phyloP scores from a whole-genome alignment of 495 filamentous ascomycete species.

The Wilcoxina mikolae region DNA sequence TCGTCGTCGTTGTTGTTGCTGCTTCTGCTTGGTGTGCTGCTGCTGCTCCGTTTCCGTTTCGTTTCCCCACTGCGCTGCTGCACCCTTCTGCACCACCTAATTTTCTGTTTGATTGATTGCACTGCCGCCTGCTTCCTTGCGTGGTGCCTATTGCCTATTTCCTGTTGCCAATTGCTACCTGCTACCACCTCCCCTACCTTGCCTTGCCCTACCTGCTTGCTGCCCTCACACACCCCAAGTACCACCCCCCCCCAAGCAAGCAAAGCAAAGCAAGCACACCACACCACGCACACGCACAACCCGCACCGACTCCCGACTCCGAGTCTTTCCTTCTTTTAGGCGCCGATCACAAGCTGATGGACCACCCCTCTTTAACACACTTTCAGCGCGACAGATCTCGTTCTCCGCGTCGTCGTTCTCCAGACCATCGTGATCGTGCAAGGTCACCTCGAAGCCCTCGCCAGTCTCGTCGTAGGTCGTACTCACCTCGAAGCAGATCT shows the following conservation, averaged over 20 bases:
- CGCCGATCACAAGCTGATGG: constrained; percentile 30
- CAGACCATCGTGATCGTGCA: constrained; percentile 30
- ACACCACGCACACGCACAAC: constrained; percentile 13
- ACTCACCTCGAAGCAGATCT: constrained; percentile 85
- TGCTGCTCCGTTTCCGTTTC: neutral
- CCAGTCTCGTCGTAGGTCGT: constrained; percentile 59
- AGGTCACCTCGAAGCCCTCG: constrained; percentile 49
- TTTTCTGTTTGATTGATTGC: neutral
- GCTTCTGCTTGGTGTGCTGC: neutral
- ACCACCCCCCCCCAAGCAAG: constrained; percentile 22
- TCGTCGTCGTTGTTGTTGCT: neutral
- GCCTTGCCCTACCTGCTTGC: constrained; percentile 29
- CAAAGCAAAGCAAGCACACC: constrained; percentile 28
- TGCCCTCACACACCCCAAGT: constrained; percentile 23
- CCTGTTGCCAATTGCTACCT: constrained; percentile 1
- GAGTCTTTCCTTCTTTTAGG: constrained; percentile 26
- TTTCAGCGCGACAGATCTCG: constrained; percentile 86
- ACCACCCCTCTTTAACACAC: constrained; percentile 28
- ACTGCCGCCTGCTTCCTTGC: neutral
- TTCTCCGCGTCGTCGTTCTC: constrained; percentile 71
- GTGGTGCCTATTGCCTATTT: constrained; percentile 4
- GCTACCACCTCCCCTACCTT: neutral
- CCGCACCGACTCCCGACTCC: neutral
- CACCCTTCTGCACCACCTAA: neutral
- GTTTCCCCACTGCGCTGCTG: neutral